Evolutionary conservation across 352 stramenopile species (phyloP).

Genomic region (Pythium chondricola): DNA sequence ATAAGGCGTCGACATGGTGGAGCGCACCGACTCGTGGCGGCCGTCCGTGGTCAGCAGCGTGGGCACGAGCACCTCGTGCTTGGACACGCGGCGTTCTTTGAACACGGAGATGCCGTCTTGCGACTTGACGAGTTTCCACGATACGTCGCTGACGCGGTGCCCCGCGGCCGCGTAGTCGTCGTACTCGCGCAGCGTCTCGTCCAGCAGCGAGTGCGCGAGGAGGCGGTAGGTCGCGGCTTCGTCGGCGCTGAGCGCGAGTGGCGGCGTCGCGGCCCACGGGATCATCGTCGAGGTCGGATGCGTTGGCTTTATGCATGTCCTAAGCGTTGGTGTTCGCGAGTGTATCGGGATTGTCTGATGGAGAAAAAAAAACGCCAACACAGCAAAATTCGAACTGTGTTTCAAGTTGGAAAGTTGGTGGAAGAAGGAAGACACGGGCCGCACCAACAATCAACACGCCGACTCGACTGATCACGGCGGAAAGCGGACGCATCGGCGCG

Average conservation of each 20-base stretch:
- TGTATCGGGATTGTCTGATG: no score
- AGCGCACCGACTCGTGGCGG: slow-evolving; percentile 7
- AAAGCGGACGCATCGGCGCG: no score
- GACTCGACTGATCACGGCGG: no score
- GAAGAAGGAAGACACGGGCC: no score
- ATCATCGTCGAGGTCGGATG: no score
- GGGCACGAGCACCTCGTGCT: slow-evolving; percentile 8
- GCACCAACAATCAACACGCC: no score
- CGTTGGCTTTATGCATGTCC: no score
- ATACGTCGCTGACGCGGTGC: slow-evolving; percentile 3
- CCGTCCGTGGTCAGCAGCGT: slow-evolving; percentile 11
- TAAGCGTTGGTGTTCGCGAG: no score
- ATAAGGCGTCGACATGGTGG: slow-evolving; percentile 13
- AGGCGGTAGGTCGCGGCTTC: slow-evolving; percentile 6
- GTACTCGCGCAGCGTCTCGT: slow-evolving; percentile 14
- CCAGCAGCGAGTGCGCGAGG: slow-evolving; percentile 8
- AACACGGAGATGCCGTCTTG: slow-evolving; percentile 13
- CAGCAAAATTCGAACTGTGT: no score
- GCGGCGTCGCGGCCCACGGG: no score
- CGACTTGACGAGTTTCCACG: slow-evolving; percentile 16
- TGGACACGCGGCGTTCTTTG: slow-evolving; percentile 11
- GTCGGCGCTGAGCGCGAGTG: slow-evolving; percentile 1
- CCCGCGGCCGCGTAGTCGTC: slow-evolving; percentile 5
- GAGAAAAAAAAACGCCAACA: no score
- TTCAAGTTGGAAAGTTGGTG: no score